Percentiles rank a stretch among this genome's conserved stretches.
Evolutionary conservation across 768 basidiomycete genomes (phyloP).

Genomic region (Leccinellum luteum): DNA sequence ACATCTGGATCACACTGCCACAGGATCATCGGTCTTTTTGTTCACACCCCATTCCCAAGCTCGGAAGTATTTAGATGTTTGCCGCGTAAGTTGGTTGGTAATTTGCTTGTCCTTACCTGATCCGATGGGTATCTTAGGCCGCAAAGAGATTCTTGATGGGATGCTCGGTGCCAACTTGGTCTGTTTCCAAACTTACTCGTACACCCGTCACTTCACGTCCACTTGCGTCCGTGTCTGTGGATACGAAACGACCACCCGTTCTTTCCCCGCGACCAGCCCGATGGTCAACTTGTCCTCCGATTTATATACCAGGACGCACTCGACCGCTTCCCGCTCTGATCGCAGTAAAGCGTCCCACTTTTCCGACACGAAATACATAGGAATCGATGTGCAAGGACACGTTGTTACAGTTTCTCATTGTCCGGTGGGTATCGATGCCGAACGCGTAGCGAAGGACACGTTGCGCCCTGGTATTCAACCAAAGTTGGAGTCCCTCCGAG

Average conservation of each 20-base stretch:
- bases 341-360: constrained; percentile 1
- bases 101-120: background rate
- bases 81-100: constrained; percentile 56
- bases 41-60: constrained; percentile 97
- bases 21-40: constrained; percentile 80
- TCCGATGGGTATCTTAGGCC: constrained; percentile 41
- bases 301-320: background rate
- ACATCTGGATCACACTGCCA: background rate
- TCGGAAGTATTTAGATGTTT: constrained; percentile 95
- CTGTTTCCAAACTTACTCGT: constrained; percentile 97
- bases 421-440: constrained; percentile 94
- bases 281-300: constrained; percentile 7
- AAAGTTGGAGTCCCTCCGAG: constrained; percentile 81
- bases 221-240: constrained; percentile 96
- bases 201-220: constrained; percentile 91
- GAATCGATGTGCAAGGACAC: constrained; percentile 86
- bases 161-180: constrained; percentile 97
- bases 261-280: constrained; percentile 2
- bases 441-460: constrained; percentile 81
- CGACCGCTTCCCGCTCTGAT: constrained; percentile 2
- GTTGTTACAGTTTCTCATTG: constrained; percentile 83
- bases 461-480: constrained; percentile 81
- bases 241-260: constrained; percentile 66
- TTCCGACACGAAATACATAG: constrained; percentile 26
- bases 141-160: constrained; percentile 93